Evolutionary conservation across 2,329 filamentous ascomycete species (phyloP), one percentile per base, ranked within the genome.

Genomic region (Cyanodermella asteris): DNA sequence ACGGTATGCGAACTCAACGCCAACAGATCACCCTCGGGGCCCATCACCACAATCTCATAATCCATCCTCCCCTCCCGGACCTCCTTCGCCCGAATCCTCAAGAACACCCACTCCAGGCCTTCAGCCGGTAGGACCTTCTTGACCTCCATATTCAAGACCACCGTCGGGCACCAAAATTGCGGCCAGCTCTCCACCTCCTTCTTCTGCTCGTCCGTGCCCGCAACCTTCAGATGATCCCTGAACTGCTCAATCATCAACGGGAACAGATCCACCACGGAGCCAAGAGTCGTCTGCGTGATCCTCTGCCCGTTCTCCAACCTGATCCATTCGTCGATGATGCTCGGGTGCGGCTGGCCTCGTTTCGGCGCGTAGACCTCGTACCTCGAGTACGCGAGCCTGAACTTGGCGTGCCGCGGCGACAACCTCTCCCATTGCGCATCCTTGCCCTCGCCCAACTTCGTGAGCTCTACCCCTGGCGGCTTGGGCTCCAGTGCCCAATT

Each of bases 21-120:
- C 15, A 81, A 59, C 19, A 80, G 37, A 22, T 76, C 67, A 0
- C 67, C 68, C 2, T 46, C 39, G 18, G 57, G 58, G 47, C 82
- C 72, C 42, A 70, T 45, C 3, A 82, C 50, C 15, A 69, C 48
- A 13, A 84, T 56, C 34, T 84, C 73, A 22, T 81, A 40, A 50
- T 90, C 78, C 41, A 76, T 70, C 30, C 72, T 55, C 1, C 77
- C 77, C 34, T 78, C 69, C 34, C 56, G 59, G 20, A 82, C 63
- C 44, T 58, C 51, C 46, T 77, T 81, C 4, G 67, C 56, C 27
- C 61, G 56, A 8, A 71, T 56, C 16, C 74, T 56, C 20, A 69
- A 53, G 37, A 71, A 71, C 26, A 90, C 41, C 69, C 73, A 87
- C 42, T 77, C 68, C 2, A 66, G 64, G 0, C 77, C 76, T 20